Conservation (phyloP, 352 stramenopile species). For the Pythium rishiriense region DNA sequence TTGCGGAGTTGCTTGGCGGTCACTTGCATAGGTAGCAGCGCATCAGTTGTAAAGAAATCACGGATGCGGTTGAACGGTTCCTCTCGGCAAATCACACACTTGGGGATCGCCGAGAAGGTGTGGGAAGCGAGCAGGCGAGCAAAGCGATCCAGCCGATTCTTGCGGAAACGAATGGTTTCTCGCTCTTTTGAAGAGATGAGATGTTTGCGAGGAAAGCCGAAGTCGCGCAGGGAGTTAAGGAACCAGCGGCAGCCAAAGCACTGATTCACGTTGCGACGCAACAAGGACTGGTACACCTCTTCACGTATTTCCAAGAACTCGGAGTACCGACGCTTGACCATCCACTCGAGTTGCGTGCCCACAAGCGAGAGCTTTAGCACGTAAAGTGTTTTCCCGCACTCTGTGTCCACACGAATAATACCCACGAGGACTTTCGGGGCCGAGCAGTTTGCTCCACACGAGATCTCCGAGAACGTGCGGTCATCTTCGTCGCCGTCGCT, state of each 20-base stretch:
- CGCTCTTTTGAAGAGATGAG: conserved; percentile 46
- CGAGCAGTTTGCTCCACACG: conserved; percentile 46
- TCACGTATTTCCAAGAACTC: conserved; percentile 66
- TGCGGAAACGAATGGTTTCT: conserved; percentile 52
- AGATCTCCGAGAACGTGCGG: conserved; percentile 54
- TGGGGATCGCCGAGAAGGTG: conserved; percentile 76
- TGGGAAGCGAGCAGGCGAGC: conserved; percentile 55
- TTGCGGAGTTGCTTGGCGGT: conserved; percentile 34
- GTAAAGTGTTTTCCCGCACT: conserved; percentile 42
- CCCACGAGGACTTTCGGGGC: conserved; percentile 54
- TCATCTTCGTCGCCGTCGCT: conserved; percentile 37
- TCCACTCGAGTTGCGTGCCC: conserved; percentile 52
- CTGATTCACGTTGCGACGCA: conserved; percentile 38
- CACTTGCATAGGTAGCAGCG: conserved; percentile 27
- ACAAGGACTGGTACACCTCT: conserved; percentile 54
- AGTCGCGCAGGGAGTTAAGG: conserved; percentile 53
- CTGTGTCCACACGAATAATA: conserved; percentile 27
- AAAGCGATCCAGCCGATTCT: conserved; percentile 54
- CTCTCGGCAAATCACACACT: conserved; percentile 64
- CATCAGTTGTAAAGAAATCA: conserved; percentile 62
- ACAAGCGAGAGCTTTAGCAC: conserved; percentile 43
- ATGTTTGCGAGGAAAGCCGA: conserved; percentile 64
- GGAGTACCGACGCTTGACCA: conserved; percentile 64
- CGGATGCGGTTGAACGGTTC: conserved; percentile 55
- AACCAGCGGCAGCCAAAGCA: conserved; percentile 83